A percentile compares a stretch with the other conserved stretches of the same genome.
phyloP scores from a whole-genome alignment of 148 eudicot species.

The Heliosperma pusillum region DNA sequence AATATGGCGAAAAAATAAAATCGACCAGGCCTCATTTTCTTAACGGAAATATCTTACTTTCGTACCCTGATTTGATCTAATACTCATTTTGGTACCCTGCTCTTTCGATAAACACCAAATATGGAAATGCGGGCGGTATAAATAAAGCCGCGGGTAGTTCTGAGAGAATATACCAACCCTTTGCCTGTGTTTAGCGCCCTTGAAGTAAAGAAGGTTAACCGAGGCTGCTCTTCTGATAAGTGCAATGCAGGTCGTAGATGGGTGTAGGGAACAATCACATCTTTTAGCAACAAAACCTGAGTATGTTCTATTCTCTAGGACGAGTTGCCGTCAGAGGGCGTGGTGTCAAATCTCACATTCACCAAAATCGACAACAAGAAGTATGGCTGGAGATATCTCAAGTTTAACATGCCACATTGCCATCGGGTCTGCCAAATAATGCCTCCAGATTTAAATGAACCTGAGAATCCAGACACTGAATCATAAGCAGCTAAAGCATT shows the following conservation, averaged over 20 bases:
- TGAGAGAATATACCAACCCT: conserved; percentile 49
- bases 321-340: conserved; percentile 52
- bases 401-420: conserved; percentile 91
- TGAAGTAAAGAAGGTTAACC: conserved; percentile 80
- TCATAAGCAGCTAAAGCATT: conserved; percentile 43
- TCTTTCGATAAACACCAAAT: too few relatives aligned
- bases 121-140: too few relatives aligned
- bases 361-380: conserved; percentile 97
- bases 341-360: conserved; percentile 85
- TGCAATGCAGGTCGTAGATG: conserved; percentile 63
- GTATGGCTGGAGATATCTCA: conserved; percentile 79
- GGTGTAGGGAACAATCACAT: conserved; percentile 89
- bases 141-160: too few relatives aligned
- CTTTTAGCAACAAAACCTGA: conserved; percentile 86
- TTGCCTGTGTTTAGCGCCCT: conserved; percentile 96
- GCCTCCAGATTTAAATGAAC: conserved; percentile 93
- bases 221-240: conserved; percentile 57
- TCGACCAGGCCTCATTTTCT: too few relatives aligned
- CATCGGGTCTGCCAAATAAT: conserved; percentile 99
- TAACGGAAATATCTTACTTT: too few relatives aligned
- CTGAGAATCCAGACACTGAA: conserved; percentile 81
- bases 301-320: conserved; percentile 76
- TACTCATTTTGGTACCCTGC: too few relatives aligned
- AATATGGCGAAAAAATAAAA: too few relatives aligned
- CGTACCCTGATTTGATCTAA: too few relatives aligned